Base-by-base conservation (phyloP, 768 basidiomycete genomes). In the Rhizopogon vinicolor region DNA sequence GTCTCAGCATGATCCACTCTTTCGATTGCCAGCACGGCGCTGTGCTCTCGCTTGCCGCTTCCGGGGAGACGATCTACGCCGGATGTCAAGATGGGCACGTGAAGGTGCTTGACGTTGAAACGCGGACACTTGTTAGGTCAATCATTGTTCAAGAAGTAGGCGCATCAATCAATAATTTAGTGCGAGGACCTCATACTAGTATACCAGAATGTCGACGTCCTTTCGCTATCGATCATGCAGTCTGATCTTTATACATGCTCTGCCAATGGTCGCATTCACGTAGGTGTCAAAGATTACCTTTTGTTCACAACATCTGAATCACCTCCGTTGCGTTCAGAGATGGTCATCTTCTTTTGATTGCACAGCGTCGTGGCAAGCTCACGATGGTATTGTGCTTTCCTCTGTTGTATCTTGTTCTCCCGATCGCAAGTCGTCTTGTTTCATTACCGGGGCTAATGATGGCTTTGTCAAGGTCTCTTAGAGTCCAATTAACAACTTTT, bases 11-110 rank as follows among this genome's bases (percentile, higher is more conserved):
- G 4, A 63, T 81, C 19, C 83, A 90, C 58, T 84, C 86, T 3
- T 91, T 91, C 58, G 76, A 81, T 29, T 90, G 87, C 62, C 77
- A 71, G 52, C 83, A 83, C 60, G 91, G 93, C 2, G 95, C 93
- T 0, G 85, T 97, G 6, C 76, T 94, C n/a, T 83, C 92, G 0
- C 76, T 98, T 28, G 83, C 84, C 2, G 81, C 82, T 0, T 77
- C 78, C 35, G 87, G 86, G 19, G 90, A 91, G 18, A 90, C 91
- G 1, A 77, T 98, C 19, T 97, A 88, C 63, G 96, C 92, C 7
- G 96, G 93, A 0, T 90, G 94, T 62, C 96, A 98, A 70, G 93
- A 93, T 59, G 96, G 96, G 3, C 86, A 89, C 61, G 91, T 98
- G 62, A 88, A 89, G 59, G 86, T 98, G 5, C 83, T 91, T 72